Evolutionary conservation across 2,329 filamentous ascomycete genomes (phyloP).

Genomic region (Fusarium haematococcum): DNA sequence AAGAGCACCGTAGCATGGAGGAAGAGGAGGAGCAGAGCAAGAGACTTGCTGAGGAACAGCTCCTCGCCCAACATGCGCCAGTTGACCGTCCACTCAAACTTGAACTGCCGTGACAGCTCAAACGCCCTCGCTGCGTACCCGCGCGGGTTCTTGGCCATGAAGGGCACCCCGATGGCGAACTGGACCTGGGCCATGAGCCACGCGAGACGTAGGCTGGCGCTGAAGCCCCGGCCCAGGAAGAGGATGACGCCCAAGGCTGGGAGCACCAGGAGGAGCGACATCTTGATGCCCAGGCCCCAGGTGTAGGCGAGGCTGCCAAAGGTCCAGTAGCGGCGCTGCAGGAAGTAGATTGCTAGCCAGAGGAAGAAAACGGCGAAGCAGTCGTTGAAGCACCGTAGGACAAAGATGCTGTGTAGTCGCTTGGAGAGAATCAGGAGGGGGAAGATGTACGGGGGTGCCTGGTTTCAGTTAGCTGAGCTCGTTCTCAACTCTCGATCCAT

Average conservation of each 20-base stretch:
- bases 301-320: slow-evolving; percentile 79
- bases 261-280: slow-evolving; percentile 86
- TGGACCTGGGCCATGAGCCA: slow-evolving; percentile 83
- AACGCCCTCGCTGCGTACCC: slow-evolving; percentile 88
- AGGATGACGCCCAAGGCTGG: slow-evolving; percentile 84
- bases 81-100: slow-evolving; percentile 99
- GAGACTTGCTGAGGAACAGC: slow-evolving; percentile 76
- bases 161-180: slow-evolving; percentile 74
- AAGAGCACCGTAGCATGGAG: slow-evolving; percentile 74
- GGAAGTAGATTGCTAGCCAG: slow-evolving; percentile 82
- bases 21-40: slow-evolving; percentile 75
- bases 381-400: slow-evolving; percentile 96
- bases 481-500: not conserved
- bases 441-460: slow-evolving; percentile 89
- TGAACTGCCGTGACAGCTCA: slow-evolving; percentile 89
- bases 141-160: slow-evolving; percentile 71
- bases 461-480: not conserved
- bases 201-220: slow-evolving; percentile 74
- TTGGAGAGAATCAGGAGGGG: slow-evolving; percentile 90
- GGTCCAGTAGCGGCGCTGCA: slow-evolving; percentile 81
- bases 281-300: slow-evolving; percentile 90
- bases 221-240: slow-evolving; percentile 77
- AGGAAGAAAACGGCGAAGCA: slow-evolving; percentile 87
- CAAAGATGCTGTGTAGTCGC: slow-evolving; percentile 90
- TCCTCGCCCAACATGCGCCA: slow-evolving; percentile 95